These are phyloP conservation scores for Coemansia sp. DNA, from an alignment of 192 early-diverging fungal species.

Conservation along the genomic window DNA sequence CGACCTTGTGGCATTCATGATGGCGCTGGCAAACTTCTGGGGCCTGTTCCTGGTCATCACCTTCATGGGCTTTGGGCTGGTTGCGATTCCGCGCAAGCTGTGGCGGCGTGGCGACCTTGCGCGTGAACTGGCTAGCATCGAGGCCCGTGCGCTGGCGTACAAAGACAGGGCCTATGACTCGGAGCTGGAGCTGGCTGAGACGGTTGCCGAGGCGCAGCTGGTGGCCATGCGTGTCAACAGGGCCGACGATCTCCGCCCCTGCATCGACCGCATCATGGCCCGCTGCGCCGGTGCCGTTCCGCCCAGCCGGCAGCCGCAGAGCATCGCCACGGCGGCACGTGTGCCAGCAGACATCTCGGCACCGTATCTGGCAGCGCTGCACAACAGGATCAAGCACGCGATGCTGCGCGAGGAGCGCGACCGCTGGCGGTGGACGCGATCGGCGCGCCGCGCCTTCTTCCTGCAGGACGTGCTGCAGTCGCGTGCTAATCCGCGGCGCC, in stretches of 20 bases:
- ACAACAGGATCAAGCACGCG: slow-evolving; percentile 72
- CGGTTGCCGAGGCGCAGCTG: slow-evolving; percentile 36
- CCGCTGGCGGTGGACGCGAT: slow-evolving; percentile 76
- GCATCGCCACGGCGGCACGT: slow-evolving; percentile 16
- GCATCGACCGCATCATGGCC: slow-evolving; percentile 65
- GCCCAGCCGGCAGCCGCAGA: slow-evolving; percentile 1
- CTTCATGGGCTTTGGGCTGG: slow-evolving; percentile 92
- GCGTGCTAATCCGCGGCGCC: slow-evolving; percentile 61
- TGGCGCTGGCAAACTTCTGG: slow-evolving; percentile 94
- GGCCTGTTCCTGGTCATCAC: slow-evolving; percentile 84
- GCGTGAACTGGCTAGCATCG: slow-evolving; percentile 64
- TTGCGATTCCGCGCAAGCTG: slow-evolving; percentile 81
- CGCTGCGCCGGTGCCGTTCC: slow-evolving; percentile 41
- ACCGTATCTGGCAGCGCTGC: slow-evolving; percentile 66
- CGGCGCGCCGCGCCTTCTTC: slow-evolving; percentile 76
- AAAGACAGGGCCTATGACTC: slow-evolving; percentile 86
- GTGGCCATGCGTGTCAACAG: slow-evolving; percentile 34
- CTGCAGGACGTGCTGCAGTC: slow-evolving; percentile 80
- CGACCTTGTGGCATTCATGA: slow-evolving; percentile 73
- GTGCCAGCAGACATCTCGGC: slow-evolving; percentile 59
- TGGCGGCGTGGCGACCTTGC: slow-evolving; percentile 73
- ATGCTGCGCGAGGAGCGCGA: slow-evolving; percentile 68
- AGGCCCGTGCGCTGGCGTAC: slow-evolving; percentile 63
- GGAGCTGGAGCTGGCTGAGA: slow-evolving; percentile 75
- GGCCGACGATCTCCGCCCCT: slow-evolving; percentile 58